Percentiles rank a stretch among this genome's conserved stretches.
Conservation (phyloP, 2,329 filamentous ascomycete species). For the Penicillium sp. region DNA sequence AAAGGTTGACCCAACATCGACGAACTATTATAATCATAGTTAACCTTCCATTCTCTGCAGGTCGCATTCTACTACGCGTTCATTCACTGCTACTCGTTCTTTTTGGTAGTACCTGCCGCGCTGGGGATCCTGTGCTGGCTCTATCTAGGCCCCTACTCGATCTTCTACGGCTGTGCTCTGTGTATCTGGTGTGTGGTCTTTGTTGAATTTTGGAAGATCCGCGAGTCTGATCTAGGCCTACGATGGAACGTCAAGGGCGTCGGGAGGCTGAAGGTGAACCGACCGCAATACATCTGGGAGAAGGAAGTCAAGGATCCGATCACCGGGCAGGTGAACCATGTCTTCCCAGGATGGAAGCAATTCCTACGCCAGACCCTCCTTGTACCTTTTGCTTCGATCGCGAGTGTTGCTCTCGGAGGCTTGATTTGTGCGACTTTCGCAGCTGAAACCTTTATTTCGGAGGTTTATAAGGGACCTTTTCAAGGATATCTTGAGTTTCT, state of each 20-base stretch:
- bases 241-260: constrained; percentile 88
- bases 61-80: constrained; percentile 97
- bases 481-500: constrained; percentile 82
- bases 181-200: constrained; percentile 87
- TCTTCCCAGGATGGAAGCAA: constrained; percentile 74
- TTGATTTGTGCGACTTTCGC: constrained; percentile 85
- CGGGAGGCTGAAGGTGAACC: constrained; percentile 73
- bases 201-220: constrained; percentile 94
- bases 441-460: constrained; percentile 92
- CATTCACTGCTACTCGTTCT: constrained; percentile 83
- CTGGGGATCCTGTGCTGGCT: constrained; percentile 77
- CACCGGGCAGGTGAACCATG: constrained; percentile 72
- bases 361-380: constrained; percentile 75
- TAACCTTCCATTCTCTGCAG: constrained; percentile 30
- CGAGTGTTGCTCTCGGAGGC: constrained; percentile 69
- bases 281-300: constrained; percentile 76
- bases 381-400: constrained; percentile 77
- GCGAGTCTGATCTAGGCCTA: constrained; percentile 80
- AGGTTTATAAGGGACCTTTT: constrained; percentile 86
- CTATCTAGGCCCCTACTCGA: constrained; percentile 80
- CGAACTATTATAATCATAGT: not conserved
- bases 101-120: constrained; percentile 75
- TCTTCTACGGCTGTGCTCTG: constrained; percentile 73
- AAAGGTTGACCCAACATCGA: constrained; percentile 44
- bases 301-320: constrained; percentile 73